phyloP scores from a whole-genome alignment of 768 basidiomycete genomes.

The Suillus occidentalis region DNA sequence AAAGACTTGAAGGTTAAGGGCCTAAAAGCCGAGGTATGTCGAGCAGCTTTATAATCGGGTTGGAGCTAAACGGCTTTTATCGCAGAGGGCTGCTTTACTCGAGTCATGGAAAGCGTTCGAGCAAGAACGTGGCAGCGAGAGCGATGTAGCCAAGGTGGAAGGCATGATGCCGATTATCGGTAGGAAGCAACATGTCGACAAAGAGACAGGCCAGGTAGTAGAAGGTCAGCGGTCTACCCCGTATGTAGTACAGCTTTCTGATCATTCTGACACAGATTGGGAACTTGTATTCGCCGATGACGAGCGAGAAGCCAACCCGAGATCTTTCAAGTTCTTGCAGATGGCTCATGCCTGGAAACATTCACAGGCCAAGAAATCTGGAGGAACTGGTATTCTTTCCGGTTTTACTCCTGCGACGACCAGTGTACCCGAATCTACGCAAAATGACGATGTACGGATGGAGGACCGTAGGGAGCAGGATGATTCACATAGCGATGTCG shows the following conservation, averaged over 20 bases:
- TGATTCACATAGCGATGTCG: conserved; percentile 48
- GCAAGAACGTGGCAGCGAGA: conserved; percentile 69
- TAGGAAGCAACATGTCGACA: conserved; percentile 80
- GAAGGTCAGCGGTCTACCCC: conserved; percentile 58
- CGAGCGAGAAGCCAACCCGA: conserved; percentile 89
- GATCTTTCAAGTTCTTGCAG: conserved; percentile 93
- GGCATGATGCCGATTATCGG: conserved; percentile 92
- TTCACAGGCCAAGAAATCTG: conserved; percentile 44
- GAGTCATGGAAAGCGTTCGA: conserved; percentile 97
- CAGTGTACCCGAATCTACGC: conserved; percentile 8
- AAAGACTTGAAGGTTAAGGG: conserved; percentile 79
- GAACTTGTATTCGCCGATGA: conserved; percentile 96
- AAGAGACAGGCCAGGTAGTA: conserved; percentile 80
- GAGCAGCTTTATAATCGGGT: neutral
- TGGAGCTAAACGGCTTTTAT: conserved; percentile 6
- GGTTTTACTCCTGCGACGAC: conserved; percentile 48
- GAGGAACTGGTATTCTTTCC: conserved; percentile 38
- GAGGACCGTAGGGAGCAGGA: conserved; percentile 26
- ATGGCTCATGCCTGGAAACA: conserved; percentile 92
- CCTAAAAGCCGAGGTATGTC: conserved; percentile 83
- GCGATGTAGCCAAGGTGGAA: conserved; percentile 80
- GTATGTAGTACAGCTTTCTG: neutral
- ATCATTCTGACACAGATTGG: conserved; percentile 61
- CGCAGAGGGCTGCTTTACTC: conserved; percentile 84
- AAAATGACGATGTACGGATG: conserved; percentile 24